Percentiles rank a stretch among this genome's conserved stretches.
phyloP scores from a whole-genome alignment of 1,284 basidiomycete genomes.

The Golubevia pallescens region DNA sequence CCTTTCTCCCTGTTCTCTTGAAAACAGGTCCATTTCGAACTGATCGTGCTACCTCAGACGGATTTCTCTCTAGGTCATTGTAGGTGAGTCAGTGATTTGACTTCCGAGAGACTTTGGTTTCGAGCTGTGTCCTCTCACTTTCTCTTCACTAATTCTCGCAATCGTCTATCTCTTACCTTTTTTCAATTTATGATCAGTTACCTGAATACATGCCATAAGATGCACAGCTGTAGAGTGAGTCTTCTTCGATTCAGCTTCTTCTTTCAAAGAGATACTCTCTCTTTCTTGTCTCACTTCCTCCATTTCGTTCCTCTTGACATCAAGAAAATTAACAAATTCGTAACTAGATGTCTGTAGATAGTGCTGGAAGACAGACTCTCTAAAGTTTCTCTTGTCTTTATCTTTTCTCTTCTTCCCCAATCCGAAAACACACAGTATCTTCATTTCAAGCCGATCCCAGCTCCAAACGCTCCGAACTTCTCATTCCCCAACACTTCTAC shows the following conservation, averaged over 20 bases:
- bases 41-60: slow-evolving; percentile 45
- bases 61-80: slow-evolving; percentile 51
- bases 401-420: no score
- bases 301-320: no score
- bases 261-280: neutral
- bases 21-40: slow-evolving; percentile 42
- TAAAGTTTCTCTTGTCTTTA: no score
- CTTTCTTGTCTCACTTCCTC: no score
- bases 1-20: neutral
- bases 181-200: slow-evolving; percentile 17
- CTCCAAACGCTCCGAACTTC: slow-evolving; percentile 22
- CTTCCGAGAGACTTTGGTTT: no score
- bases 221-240: slow-evolving; percentile 34
- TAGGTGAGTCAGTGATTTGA: slow-evolving; percentile 15
- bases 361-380: no score
- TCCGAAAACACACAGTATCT: slow-evolving; percentile 39
- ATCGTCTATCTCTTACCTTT: neutral
- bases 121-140: no score
- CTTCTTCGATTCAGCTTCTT: neutral
- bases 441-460: slow-evolving; percentile 44
- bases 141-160: neutral
- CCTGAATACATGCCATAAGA: slow-evolving; percentile 51
- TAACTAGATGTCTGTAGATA: no score
- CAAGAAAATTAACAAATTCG: no score
- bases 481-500: no score